A percentile compares a stretch with the other conserved stretches of the same genome.
phyloP scores from a whole-genome alignment of 192 early-diverging fungal genomes.

The Kickxella alabastrina region DNA sequence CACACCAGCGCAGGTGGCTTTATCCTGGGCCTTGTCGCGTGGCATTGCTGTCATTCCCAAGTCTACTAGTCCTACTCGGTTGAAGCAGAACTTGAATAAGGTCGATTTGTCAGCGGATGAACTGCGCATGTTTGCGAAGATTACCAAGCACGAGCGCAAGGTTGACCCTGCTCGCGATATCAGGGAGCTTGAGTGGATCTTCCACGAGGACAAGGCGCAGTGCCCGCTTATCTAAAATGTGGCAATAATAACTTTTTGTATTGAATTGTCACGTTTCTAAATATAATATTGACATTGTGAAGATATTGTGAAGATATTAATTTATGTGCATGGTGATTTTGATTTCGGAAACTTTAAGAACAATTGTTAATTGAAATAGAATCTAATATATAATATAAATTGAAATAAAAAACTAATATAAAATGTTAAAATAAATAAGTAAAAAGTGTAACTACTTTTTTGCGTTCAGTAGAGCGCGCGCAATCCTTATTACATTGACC shows the following conservation, averaged over 20 bases:
- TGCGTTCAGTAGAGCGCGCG: too few species aligned
- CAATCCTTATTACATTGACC: slow-evolving; percentile 33
- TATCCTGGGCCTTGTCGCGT: slow-evolving; percentile 72
- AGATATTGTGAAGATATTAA: too few species aligned
- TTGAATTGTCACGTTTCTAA: too few species aligned
- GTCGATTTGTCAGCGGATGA: slow-evolving; percentile 33
- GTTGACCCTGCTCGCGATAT: slow-evolving; percentile 21
- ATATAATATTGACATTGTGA: too few species aligned
- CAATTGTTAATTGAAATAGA: too few species aligned
- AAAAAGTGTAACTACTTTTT: too few species aligned
- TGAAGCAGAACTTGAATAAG: slow-evolving; percentile 52
- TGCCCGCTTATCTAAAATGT: slow-evolving; percentile 39
- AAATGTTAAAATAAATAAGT: too few species aligned
- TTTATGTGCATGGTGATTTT: too few species aligned
- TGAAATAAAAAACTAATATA: too few species aligned
- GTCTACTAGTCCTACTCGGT: slow-evolving; percentile 61
- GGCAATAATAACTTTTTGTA: too few species aligned
- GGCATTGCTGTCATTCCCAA: slow-evolving; percentile 80
- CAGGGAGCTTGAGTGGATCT: slow-evolving; percentile 42
- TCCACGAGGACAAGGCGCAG: slow-evolving; percentile 34
- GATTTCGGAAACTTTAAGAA: too few species aligned
- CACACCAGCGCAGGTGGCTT: slow-evolving; percentile 67
- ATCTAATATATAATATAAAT: too few species aligned
- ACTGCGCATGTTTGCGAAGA: slow-evolving; percentile 22
- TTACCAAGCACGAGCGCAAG: slow-evolving; percentile 34